phyloP scores from a whole-genome alignment of 495 filamentous ascomycete genomes.

The Melanomma pulvis-pyrius region DNA sequence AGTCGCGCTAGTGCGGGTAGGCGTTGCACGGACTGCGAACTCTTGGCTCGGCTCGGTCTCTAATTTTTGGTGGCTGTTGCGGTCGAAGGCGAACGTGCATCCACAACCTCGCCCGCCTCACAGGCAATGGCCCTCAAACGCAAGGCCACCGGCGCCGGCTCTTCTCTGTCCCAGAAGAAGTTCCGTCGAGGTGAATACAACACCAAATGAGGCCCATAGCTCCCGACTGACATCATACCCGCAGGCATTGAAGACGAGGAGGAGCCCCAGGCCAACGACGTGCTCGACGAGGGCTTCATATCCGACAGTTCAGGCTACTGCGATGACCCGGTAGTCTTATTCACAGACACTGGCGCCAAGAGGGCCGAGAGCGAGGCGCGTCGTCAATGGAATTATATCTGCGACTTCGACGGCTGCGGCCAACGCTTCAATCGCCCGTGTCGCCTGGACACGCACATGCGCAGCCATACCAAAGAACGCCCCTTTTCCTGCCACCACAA shows the following conservation, averaged over 20 bases:
- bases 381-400: slow-evolving; percentile 65
- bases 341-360: slow-evolving; percentile 48
- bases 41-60: slow-evolving; percentile 7
- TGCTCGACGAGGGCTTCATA: neutral
- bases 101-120: neutral
- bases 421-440: slow-evolving; percentile 87
- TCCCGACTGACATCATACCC: neutral
- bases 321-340: slow-evolving; percentile 3
- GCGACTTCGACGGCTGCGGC: slow-evolving; percentile 67
- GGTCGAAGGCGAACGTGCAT: neutral
- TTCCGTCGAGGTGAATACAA: slow-evolving; percentile 16
- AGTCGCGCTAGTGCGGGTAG: neutral
- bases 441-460: slow-evolving; percentile 74
- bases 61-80: neutral
- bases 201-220: neutral
- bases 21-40: slow-evolving; percentile 17
- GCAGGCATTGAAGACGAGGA: slow-evolving; percentile 1
- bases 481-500: slow-evolving; percentile 67
- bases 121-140: slow-evolving; percentile 27
- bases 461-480: slow-evolving; percentile 79
- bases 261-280: neutral
- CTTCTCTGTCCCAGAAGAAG: neutral
- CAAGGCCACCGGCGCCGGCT: neutral
- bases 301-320: neutral
- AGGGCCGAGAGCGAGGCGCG: slow-evolving; percentile 22